Conservation (phyloP, 169 alveolate species). For the Blepharisma undulans region DNA sequence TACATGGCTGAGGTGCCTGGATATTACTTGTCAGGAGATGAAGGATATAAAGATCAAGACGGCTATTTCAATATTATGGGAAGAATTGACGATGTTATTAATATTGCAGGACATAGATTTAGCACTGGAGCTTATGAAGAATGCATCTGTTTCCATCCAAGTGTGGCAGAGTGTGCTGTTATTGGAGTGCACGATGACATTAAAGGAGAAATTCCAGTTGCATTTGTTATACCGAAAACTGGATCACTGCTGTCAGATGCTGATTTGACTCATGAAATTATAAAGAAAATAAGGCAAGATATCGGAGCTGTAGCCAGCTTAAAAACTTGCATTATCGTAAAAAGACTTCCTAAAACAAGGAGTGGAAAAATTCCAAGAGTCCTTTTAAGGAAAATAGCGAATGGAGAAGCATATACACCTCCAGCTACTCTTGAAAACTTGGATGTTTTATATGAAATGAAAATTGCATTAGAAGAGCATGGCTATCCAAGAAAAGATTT, state of each 20-base stretch:
- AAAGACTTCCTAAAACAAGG: conserved; percentile 84
- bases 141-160: conserved; percentile 68
- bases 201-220: conserved; percentile 87
- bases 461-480: conserved; percentile 41
- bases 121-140: conserved; percentile 87
- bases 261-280: conserved; percentile 62
- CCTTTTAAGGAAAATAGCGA: conserved; percentile 73
- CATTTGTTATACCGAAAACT: conserved; percentile 71
- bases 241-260: conserved; percentile 51
- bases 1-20: conserved; percentile 61
- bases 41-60: conserved; percentile 74
- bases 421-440: conserved; percentile 88
- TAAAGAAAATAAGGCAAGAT: conserved; percentile 72
- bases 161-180: conserved; percentile 87
- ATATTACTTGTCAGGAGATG: conserved; percentile 70
- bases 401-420: conserved; percentile 66
- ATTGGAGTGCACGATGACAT: conserved; percentile 77
- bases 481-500: background rate
- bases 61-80: conserved; percentile 87
- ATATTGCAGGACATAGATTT: conserved; percentile 87
- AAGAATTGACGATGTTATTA: conserved; percentile 87
- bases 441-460: conserved; percentile 60
- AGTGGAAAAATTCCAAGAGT: conserved; percentile 84
- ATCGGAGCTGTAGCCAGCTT: conserved; percentile 87
- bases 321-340: conserved; percentile 65